A percentile compares a stretch with the other conserved stretches of the same genome.
These are phyloP conservation scores for Suillus cothurnatus DNA, from an alignment of 768 basidiomycete species.

Conservation along the genomic window DNA sequence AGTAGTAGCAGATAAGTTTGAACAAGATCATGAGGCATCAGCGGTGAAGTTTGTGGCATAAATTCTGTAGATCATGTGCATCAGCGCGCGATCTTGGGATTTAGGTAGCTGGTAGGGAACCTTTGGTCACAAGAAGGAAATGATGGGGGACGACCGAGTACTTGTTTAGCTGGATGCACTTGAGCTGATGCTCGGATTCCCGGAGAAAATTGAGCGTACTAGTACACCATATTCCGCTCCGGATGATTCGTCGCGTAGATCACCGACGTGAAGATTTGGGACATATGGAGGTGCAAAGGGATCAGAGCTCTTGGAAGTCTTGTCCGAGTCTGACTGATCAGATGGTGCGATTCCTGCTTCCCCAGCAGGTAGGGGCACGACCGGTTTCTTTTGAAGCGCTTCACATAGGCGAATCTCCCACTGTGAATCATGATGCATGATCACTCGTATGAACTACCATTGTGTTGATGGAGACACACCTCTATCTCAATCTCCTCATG, in stretches of 20 bases:
- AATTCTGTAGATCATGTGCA: slow-evolving; percentile 52
- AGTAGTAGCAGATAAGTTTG: slow-evolving; percentile 73
- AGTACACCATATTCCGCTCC: slow-evolving; percentile 66
- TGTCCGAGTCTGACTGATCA: slow-evolving; percentile 24
- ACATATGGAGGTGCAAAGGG: slow-evolving; percentile 91
- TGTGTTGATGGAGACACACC: slow-evolving; percentile 41
- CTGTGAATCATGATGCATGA: slow-evolving; percentile 52
- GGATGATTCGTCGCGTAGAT: slow-evolving; percentile 59
- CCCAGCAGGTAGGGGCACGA: slow-evolving; percentile 47
- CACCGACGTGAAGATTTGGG: slow-evolving; percentile 72
- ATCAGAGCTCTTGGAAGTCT: slow-evolving; percentile 44
- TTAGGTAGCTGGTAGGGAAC: slow-evolving; percentile 37
- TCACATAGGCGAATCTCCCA: slow-evolving; percentile 88
- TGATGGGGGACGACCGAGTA: slow-evolving; percentile 83
- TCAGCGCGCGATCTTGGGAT: slow-evolving; percentile 3
- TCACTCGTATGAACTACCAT: not conserved
- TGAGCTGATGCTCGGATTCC: slow-evolving; percentile 5
- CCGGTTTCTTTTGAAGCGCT: slow-evolving; percentile 78
- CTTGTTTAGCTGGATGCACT: slow-evolving; percentile 71
- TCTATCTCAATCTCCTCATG: slow-evolving; percentile 65
- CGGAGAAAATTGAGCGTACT: slow-evolving; percentile 45
- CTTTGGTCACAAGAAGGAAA: slow-evolving; percentile 87
- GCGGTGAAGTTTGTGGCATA: slow-evolving; percentile 75
- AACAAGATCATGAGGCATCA: slow-evolving; percentile 77
- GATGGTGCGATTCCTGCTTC: slow-evolving; percentile 25